These are phyloP conservation scores for Arabidopsis hybrid DNA, from an alignment of 441 rosid genomes.

Conservation along the genomic window DNA sequence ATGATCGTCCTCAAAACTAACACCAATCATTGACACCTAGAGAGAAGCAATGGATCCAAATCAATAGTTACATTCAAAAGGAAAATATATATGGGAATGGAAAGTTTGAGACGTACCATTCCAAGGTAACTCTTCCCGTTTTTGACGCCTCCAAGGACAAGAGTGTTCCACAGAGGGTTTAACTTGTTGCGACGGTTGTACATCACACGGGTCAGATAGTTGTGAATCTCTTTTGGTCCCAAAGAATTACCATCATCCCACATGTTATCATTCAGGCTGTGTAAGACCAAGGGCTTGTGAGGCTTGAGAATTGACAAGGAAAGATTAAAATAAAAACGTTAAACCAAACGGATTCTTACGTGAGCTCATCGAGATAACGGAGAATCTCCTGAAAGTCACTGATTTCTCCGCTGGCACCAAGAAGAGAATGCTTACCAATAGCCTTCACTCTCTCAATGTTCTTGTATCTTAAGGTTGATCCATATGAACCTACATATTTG, in stretches of 20 bases:
- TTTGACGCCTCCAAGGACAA: slow-evolving; percentile 96
- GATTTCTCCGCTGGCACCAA: slow-evolving; percentile 96
- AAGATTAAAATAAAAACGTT: not conserved
- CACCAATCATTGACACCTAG: slow-evolving; percentile 95
- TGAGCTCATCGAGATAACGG: slow-evolving; percentile 85
- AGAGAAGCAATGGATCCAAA: slow-evolving; percentile 21
- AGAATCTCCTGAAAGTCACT: slow-evolving; percentile 97
- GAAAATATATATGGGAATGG: not conserved
- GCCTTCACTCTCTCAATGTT: slow-evolving; percentile 86
- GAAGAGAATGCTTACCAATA: slow-evolving; percentile 92
- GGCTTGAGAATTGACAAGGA: slow-evolving; percentile 12
- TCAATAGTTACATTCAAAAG: not conserved
- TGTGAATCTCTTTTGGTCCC: slow-evolving; percentile 99
- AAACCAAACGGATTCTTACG: slow-evolving; percentile 53
- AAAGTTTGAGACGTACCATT: slow-evolving; percentile 57
- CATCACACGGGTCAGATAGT: slow-evolving; percentile 92
- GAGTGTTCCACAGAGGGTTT: slow-evolving; percentile 96
- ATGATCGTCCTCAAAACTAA: slow-evolving; percentile 88
- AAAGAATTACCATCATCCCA: slow-evolving; percentile 99
- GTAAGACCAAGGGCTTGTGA: slow-evolving; percentile 34
- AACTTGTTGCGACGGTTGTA: slow-evolving; percentile 97
- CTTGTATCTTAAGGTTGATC: slow-evolving; percentile 92
- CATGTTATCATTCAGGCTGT: slow-evolving; percentile 95
- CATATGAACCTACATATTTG: slow-evolving; percentile 78
- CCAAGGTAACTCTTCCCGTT: slow-evolving; percentile 96